Base-by-base conservation (phyloP, 768 basidiomycete species). In the Kwoniella sp. region DNA sequence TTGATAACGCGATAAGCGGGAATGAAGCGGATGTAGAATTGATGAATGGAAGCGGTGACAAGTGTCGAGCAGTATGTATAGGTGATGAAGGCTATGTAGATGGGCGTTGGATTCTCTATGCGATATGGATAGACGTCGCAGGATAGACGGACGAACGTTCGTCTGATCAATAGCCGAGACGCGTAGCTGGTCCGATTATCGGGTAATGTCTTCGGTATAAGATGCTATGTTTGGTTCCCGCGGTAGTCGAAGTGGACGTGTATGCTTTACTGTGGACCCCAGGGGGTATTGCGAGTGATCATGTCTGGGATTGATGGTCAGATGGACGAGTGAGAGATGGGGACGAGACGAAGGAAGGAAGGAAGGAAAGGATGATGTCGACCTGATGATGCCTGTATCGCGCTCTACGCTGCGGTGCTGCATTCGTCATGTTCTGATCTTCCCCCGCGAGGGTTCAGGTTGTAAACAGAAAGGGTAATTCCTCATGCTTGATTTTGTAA, bases 281-380 rank as follows among this genome's bases (percentile, higher is more conserved):
- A 45, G 42, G 36, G 50, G 50, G 50, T 52, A 52, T 43, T 45
- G 38, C 50, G 50, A n/a, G 46, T 36, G 17, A 52, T 52, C 50
- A 52, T 52, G n/a, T n/a, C n/a, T n/a, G n/a, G n/a, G n/a, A n/a
- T n/a, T n/a, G n/a, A n/a, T n/a, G n/a, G n/a, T n/a, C n/a, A n/a
- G n/a, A n/a, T n/a, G n/a, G n/a, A n/a, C n/a, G n/a, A n/a, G n/a
- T n/a, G n/a, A n/a, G n/a, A n/a, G n/a, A n/a, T n/a, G n/a, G n/a
- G n/a, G n/a, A n/a, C n/a, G n/a, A n/a, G n/a, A n/a, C n/a, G n/a
- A n/a, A n/a, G n/a, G n/a, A n/a, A n/a, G n/a, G n/a, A n/a, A n/a
- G n/a, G n/a, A n/a, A n/a, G n/a, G n/a, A n/a, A n/a, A n/a, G n/a
- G n/a, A n/a, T n/a, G n/a, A n/a, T n/a, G n/a, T n/a, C n/a, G n/a